Base-by-base conservation (phyloP, 2,329 filamentous ascomycete genomes). In the Diplodia scrobiculata region DNA sequence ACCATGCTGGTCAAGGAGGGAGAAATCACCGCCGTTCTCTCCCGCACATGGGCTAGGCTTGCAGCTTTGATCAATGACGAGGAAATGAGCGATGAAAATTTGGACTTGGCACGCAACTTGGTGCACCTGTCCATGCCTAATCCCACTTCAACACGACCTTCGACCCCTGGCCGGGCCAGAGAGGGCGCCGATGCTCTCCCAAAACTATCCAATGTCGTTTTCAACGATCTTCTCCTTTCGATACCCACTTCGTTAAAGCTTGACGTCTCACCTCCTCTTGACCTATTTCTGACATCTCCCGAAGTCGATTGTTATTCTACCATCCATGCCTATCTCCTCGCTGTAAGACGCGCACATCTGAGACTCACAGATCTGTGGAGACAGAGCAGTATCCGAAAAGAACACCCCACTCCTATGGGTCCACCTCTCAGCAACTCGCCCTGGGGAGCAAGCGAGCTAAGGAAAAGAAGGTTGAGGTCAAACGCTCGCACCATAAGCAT, bases 291-390 rank as follows among this genome's bases (percentile, higher is more conserved):
- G 32, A 87, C 90, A 11, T 81, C 85, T 3, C 83, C 87, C 0
- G 93, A 98, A 72, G 79, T 96, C 11, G 85, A 89, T 58, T 85
- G 86, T 0, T 99, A 98, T 77, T 90, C 92, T 0, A 84, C 84
- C n/a, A 89, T 97, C 68, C 92, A 96, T 75, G 86, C 91, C 1
- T 98, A 97, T 71, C 84, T 99, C 0, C 81, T 97, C 10, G 90
- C 91, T 0, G 88, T 98, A 69, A 89, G 92, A 63, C 87, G 93
- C 67, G 91, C 92, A 2, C 92, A 97, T 74, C 86, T 97, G 17
- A 89, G 91, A 45, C 83, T 98, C 1, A 90, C 91, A 0, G 87
- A 91, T 70, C 80, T 98, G 1, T 98, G 95, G 93, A 93, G 92
- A 74, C 88, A 91, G 68, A 91, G 89, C 5, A 86, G 87, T 1